Percentiles rank a stretch among this genome's conserved stretches.
phyloP scores from a whole-genome alignment of 169 alveolate genomes.

The Cryptosporidium bovis region DNA sequence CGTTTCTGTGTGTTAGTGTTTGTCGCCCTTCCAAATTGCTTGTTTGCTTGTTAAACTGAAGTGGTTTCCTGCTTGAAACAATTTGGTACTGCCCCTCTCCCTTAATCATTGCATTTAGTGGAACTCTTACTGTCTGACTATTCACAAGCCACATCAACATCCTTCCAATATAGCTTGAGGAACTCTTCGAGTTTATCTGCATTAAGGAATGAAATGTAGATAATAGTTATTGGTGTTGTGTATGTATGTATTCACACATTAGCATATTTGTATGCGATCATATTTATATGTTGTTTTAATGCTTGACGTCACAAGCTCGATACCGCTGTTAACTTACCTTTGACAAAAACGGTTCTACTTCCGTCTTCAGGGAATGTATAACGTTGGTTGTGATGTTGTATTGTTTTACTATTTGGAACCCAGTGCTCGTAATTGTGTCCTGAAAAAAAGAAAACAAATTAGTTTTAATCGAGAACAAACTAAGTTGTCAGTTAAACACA shows the following conservation, averaged over 20 bases:
- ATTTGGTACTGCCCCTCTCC: slow-evolving; percentile 71
- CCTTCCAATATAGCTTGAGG: slow-evolving; percentile 50
- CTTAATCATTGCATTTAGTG: slow-evolving; percentile 68
- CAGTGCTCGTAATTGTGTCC: slow-evolving; percentile 67
- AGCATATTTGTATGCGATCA: no score
- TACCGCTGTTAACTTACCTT: slow-evolving; percentile 21
- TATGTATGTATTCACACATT: no score
- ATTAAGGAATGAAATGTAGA: not conserved
- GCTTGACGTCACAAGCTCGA: not conserved
- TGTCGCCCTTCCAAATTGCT: not conserved
- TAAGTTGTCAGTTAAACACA: not conserved
- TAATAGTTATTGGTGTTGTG: no score
- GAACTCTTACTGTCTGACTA: slow-evolving; percentile 68
- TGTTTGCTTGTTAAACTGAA: slow-evolving; percentile 31
- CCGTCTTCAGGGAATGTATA: slow-evolving; percentile 50
- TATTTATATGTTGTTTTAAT: not conserved
- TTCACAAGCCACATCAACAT: slow-evolving; percentile 72
- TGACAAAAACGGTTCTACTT: slow-evolving; percentile 69
- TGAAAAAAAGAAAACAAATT: not conserved
- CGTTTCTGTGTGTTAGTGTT: slow-evolving; percentile 4
- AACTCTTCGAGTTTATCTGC: slow-evolving; percentile 63
- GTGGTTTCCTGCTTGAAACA: slow-evolving; percentile 60
- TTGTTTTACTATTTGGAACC: slow-evolving; percentile 58
- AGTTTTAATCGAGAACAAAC: not conserved
- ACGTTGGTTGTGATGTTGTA: slow-evolving; percentile 55